phyloP scores from a whole-genome alignment of 2,329 filamentous ascomycete species.

The Dactylellina haptotyla region DNA sequence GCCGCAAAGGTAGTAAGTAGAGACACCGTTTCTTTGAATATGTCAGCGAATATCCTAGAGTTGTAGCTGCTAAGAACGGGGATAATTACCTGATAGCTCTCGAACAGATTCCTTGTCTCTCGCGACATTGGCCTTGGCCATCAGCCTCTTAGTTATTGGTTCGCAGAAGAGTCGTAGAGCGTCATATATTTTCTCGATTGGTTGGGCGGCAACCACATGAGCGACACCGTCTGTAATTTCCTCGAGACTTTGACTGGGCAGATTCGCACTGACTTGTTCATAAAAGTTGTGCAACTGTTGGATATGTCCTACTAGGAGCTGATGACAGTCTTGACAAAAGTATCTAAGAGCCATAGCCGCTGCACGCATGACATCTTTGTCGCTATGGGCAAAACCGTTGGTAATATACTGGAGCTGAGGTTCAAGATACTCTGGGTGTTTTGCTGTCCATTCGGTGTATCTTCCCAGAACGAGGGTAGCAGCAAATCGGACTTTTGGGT shows the following conservation, averaged over 20 bases:
- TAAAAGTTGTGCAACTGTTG: slow-evolving; percentile 91
- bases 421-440: slow-evolving; percentile 90
- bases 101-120: slow-evolving; percentile 84
- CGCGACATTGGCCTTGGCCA: slow-evolving; percentile 85
- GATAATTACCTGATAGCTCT: slow-evolving; percentile 77
- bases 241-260: slow-evolving; percentile 88
- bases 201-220: slow-evolving; percentile 87
- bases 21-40: slow-evolving; percentile 78
- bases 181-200: slow-evolving; percentile 79
- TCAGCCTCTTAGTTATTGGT: slow-evolving; percentile 84
- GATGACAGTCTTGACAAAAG: slow-evolving; percentile 93
- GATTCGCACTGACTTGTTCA: slow-evolving; percentile 83
- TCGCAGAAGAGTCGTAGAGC: slow-evolving; percentile 93
- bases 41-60: slow-evolving; percentile 26
- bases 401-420: slow-evolving; percentile 96
- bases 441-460: slow-evolving; percentile 97
- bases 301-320: slow-evolving; percentile 83
- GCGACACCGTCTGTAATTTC: slow-evolving; percentile 97
- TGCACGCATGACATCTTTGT: slow-evolving; percentile 88
- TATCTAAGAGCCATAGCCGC: slow-evolving; percentile 95
- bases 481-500: slow-evolving; percentile 98
- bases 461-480: slow-evolving; percentile 96
- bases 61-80: neutral
- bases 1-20: slow-evolving; percentile 92
- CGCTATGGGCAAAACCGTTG: slow-evolving; percentile 86